Base-by-base conservation (phyloP, 768 basidiomycete species). In the Neoboletus brunneissimus region DNA sequence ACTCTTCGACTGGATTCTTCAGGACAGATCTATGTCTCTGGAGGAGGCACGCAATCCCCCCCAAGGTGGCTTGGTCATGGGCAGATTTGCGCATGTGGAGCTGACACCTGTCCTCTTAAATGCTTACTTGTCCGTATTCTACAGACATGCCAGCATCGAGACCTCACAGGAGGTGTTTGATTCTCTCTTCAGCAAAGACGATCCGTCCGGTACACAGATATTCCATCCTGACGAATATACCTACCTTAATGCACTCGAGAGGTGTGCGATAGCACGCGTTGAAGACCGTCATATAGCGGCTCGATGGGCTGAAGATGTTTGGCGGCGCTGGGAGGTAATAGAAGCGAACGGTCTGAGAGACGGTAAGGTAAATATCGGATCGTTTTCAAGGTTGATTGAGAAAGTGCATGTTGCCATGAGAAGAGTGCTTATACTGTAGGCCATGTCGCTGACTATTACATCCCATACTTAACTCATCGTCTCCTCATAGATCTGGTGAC, bases 101-200 rank as follows among this genome's bases (percentile, higher is more conserved):
- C 64, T 88, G 49, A 82, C 84, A 0, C 63, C 90, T 0, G 77
- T 81, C 2, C 79, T 97, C 7, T 63, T 94, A 60, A 91, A 88
- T 61, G 82, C 93, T 3, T 98, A 91, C 66, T 75, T 97, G 48
- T 83, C 88, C 13, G 88, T 94, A 0, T 81, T 86, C 67, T 88
- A 88, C 63, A 68, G 72, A 3, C 87, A 88, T 60, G 71, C 78
- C 5, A 65, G 78, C 11, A 72, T 94, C 41, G 77, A 81, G 27
- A 66, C 65, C 2, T 74, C 81, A 3, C 72, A 73, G 29, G 75
- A 77, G 9, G 68, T 79, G 9, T 93, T 88, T 68, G 69, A 77
- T 57, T 69, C 67, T 5, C 56, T 87, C 3, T 89, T 81, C 57
- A 67, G 73, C 20, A 67, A 79, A 11, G 59, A 74, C 1, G n/a